These are phyloP conservation scores for Diplodia seriata DNA, from an alignment of 2,329 filamentous ascomycete genomes.

Conservation along the genomic window DNA sequence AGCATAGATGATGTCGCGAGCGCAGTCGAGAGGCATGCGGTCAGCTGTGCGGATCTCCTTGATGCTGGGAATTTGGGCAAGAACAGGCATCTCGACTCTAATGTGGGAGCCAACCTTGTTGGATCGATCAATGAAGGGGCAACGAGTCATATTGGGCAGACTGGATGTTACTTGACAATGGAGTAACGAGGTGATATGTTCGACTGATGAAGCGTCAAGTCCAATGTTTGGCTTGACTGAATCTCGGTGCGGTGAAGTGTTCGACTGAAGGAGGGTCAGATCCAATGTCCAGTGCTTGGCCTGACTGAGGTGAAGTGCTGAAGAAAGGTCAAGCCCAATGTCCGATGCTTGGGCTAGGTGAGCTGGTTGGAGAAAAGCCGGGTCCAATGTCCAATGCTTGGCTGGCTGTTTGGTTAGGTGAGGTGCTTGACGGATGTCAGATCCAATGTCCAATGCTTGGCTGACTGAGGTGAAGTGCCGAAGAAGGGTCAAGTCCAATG, in stretches of 20 bases:
- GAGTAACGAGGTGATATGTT: not conserved
- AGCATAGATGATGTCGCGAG: slow-evolving; percentile 21
- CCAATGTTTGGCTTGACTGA: too few relatives aligned
- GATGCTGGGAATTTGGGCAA: not conserved
- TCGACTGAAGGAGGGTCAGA: too few relatives aligned
- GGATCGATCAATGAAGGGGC: not conserved
- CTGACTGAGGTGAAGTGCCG: too few relatives aligned
- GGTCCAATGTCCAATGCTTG: not conserved
- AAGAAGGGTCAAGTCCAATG: too few relatives aligned
- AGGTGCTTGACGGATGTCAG: too few relatives aligned
- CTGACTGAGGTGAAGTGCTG: too few relatives aligned
- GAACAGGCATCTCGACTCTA: not conserved
- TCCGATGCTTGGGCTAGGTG: too few relatives aligned
- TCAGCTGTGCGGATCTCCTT: not conserved
- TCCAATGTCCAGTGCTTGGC: too few relatives aligned
- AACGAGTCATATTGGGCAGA: not conserved
- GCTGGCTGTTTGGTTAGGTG: not conserved
- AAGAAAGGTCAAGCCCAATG: too few relatives aligned
- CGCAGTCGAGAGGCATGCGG: slow-evolving; percentile 23
- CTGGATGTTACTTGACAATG: not conserved
- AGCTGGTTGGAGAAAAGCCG: not conserved
- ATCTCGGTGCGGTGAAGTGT: too few relatives aligned
- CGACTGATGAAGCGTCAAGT: too few relatives aligned
- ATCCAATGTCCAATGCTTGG: too few relatives aligned
- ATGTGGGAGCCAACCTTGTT: not conserved